Evolutionary conservation across 2,329 filamentous ascomycete species (phyloP).

Genomic region (Nemania diffusa): DNA sequence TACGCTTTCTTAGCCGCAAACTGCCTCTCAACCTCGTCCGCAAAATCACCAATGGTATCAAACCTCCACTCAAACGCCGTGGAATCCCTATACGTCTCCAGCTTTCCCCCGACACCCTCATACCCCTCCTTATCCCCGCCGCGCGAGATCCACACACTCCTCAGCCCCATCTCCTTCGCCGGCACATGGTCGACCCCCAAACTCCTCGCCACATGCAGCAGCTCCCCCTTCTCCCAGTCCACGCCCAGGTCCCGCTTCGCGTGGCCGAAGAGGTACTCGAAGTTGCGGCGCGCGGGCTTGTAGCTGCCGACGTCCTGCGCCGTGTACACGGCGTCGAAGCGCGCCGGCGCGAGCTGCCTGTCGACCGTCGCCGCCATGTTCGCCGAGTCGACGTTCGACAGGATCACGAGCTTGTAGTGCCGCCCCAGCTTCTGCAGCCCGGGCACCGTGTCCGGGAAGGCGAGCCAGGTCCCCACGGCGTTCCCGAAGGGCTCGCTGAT

Average conservation of each 20-base stretch:
- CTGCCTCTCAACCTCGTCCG: conserved; percentile 54
- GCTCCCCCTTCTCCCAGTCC: conserved; percentile 57
- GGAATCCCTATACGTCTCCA: conserved; percentile 42
- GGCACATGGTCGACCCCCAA: conserved; percentile 75
- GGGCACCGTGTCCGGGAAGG: conserved; percentile 67
- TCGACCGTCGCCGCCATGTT: conserved; percentile 46
- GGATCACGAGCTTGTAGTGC: conserved; percentile 67
- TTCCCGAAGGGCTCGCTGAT: conserved; percentile 62
- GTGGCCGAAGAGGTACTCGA: conserved; percentile 69
- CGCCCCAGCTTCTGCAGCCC: conserved; percentile 61
- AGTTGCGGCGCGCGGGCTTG: conserved; percentile 74
- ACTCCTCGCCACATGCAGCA: conserved; percentile 76
- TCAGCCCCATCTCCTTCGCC: conserved; percentile 67
- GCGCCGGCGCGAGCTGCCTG: conserved; percentile 58
- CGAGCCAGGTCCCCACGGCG: conserved; percentile 63
- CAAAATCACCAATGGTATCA: conserved; percentile 53
- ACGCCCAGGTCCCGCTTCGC: conserved; percentile 66
- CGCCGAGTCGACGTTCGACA: conserved; percentile 60
- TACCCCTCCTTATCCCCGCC: conserved; percentile 52
- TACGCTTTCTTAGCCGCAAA: conserved; percentile 45
- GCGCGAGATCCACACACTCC: conserved; percentile 73
- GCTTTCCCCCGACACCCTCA: conserved; percentile 34
- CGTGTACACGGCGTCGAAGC: conserved; percentile 72
- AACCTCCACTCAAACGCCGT: conserved; percentile 53
- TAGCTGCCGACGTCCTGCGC: conserved; percentile 78